Base-by-base conservation (phyloP, 441 rosid species). In the Pelargonium cotyledonis region DNA sequence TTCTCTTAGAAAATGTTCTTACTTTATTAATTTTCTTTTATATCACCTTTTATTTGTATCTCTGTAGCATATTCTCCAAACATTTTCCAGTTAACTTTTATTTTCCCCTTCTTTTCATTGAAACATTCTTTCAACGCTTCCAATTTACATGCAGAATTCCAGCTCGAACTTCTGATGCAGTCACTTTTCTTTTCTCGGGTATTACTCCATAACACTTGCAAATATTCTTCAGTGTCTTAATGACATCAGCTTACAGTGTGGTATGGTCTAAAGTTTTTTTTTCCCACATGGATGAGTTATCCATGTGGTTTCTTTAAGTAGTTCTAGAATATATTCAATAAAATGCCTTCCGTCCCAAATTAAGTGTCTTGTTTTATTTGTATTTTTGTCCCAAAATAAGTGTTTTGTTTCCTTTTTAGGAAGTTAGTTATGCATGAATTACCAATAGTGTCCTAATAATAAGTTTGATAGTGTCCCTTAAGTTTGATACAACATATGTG, bases 131-230 rank as follows among this genome's bases (percentile, higher is more conserved):
- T 29, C 67, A 49, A 73, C 57, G 15, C 40, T 73, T 69, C 74
- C 23, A 57, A 65, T 78, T 70, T 79, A 26, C 63, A 60, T 82
- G 88, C 95, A 95, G 99, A 92, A 67, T 95, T 92, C 78, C 96
- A 85, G 83, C 95, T 95, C 76, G 99, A 95, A 67, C 87, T 95
- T 77, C 75, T 95, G 79, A 85, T 95, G 97, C 98, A 95, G 77
- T 90, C 98, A 43, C 92, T 95, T 68, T 74, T 81, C 70, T 95
- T 95, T 84, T 92, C 99, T 68, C 91, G 99, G 88, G 98, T 95
- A 88, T 64, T 76, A 63, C 71, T 67, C 75, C 53, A 16, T 77
- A 49, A 58, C 49, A 71, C 79, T 73, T 76, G 19, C 35, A 68
- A 35, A 11, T 61, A 61, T 21, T 67, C 63, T 35, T 58, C 62